Evolutionary conservation across 495 filamentous ascomycete genomes (phyloP), one percentile per base, ranked within the genome.

Genomic region (Polyplosphaeria fusca): DNA sequence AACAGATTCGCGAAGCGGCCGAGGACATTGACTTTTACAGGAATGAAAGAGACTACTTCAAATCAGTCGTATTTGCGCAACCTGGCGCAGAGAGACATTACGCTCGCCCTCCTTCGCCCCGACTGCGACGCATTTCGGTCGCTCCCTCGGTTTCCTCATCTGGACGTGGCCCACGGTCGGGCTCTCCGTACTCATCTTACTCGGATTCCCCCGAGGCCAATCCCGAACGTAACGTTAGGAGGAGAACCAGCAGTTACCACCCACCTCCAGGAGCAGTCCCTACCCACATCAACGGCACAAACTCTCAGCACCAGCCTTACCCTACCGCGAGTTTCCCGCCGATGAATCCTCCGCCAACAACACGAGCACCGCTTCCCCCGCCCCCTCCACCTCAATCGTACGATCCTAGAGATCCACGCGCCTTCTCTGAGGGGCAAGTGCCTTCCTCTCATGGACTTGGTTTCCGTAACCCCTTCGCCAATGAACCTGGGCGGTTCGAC

Each of bases 1-100:
- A 83, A 56, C 79, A 83, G 49, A 52, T 73, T 5, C 67, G 67
- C 37, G 69, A 75, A 7, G 52, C 68, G 2, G 30, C 28, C 16
- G 73, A 76, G 38, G 71, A 75, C 40, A 57, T 50, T 5, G 72
- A 75, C 26, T 73, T 66, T 42, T 75, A 75, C 47, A 52, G 63
- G n/a, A 55, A 52, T 2, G 73, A 76, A 51, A 61, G 73, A 7
- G 70, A 73, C 49, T 67, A 68, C 42, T 65, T 75, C 24, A 64
- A 51, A 19, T 32, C 61, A 7, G 46, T 69, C 16, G 43, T 74
- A 11, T 44, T 48, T 20, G 55, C 64, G 14, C 53, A 58, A 12
- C 64, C 68, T 1, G 68, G 67, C 14, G 68, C 59, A 9, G 70
- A 70, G 11, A 58, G 66, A 40, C 64, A 71, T 44, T 69, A 70